Evolutionary conservation across 495 filamentous ascomycete species (phyloP).

Genomic region (Trichoderma gamsii): DNA sequence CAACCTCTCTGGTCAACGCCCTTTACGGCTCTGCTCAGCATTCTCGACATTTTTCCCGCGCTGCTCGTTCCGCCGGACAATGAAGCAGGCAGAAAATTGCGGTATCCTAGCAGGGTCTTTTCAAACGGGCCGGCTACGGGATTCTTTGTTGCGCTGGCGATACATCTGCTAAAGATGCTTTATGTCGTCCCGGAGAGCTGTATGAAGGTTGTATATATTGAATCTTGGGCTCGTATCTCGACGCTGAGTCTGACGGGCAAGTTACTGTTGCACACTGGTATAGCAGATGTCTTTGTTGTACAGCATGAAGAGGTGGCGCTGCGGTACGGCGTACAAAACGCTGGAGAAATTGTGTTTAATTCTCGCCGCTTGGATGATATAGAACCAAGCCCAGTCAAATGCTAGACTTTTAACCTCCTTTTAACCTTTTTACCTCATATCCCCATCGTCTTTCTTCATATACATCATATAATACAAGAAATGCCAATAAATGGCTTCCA

Average conservation of each 20-base stretch:
- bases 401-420: background rate
- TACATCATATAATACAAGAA: slow-evolving; percentile 11
- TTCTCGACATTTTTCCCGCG: slow-evolving; percentile 45
- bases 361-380: slow-evolving; percentile 17
- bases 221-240: slow-evolving; percentile 82
- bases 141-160: slow-evolving; percentile 68
- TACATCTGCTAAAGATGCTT: slow-evolving; percentile 60
- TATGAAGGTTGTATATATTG: slow-evolving; percentile 70
- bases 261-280: slow-evolving; percentile 45
- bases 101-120: slow-evolving; percentile 57
- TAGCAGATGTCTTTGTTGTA: slow-evolving; percentile 40
- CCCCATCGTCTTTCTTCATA: slow-evolving; percentile 1
- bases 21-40: slow-evolving; percentile 41
- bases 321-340: slow-evolving; percentile 14
- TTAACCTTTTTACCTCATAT: background rate
- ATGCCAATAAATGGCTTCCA: background rate
- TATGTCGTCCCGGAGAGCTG: slow-evolving; percentile 33
- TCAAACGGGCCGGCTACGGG: slow-evolving; percentile 87
- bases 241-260: slow-evolving; percentile 75
- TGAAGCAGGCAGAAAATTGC: slow-evolving; percentile 28
- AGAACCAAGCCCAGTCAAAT: slow-evolving; percentile 3
- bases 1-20: slow-evolving; percentile 68
- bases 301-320: slow-evolving; percentile 31
- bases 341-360: slow-evolving; percentile 22
- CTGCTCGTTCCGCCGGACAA: slow-evolving; percentile 27